Evolutionary conservation across 1,139 yeast genomes (phyloP).

Genomic region (Yamadazyma kanchanaburiensis): DNA sequence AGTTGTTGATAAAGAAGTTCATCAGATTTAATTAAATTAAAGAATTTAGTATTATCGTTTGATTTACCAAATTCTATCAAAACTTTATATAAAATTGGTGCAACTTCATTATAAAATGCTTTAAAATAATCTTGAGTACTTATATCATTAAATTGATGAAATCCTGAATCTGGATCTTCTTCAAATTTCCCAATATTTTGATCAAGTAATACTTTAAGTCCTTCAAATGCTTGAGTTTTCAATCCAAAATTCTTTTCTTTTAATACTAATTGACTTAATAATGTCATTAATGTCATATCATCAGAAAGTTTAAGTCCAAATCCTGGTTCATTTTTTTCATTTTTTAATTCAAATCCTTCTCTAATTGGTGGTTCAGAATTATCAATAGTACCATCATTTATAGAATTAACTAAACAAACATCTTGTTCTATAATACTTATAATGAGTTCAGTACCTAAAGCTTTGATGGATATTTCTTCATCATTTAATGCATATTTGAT

Average conservation of each 20-base stretch:
- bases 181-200: constrained; percentile 39
- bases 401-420: constrained; percentile 56
- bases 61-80: constrained; percentile 31
- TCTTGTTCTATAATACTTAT: constrained; percentile 85
- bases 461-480: constrained; percentile 48
- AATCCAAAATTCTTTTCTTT: constrained; percentile 69
- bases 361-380: constrained; percentile 28
- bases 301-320: constrained; percentile 38
- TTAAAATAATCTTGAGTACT: constrained; percentile 52
- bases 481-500: constrained; percentile 70
- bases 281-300: constrained; percentile 60
- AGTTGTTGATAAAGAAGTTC: constrained; percentile 56
- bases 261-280: constrained; percentile 59
- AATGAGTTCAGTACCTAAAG: constrained; percentile 78
- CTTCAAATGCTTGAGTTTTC: constrained; percentile 81
- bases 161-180: constrained; percentile 26
- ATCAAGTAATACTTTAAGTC: constrained; percentile 69
- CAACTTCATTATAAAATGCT: constrained; percentile 61
- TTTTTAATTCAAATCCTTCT: constrained; percentile 3
- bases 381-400: constrained; percentile 33
- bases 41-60: constrained; percentile 9
- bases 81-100: constrained; percentile 54
- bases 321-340: constrained; percentile 10
- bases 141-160: constrained; percentile 29
- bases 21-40: constrained; percentile 20